These are phyloP conservation scores for Heimioporus sp. DNA, from an alignment of 768 basidiomycete species.

Conservation along the genomic window DNA sequence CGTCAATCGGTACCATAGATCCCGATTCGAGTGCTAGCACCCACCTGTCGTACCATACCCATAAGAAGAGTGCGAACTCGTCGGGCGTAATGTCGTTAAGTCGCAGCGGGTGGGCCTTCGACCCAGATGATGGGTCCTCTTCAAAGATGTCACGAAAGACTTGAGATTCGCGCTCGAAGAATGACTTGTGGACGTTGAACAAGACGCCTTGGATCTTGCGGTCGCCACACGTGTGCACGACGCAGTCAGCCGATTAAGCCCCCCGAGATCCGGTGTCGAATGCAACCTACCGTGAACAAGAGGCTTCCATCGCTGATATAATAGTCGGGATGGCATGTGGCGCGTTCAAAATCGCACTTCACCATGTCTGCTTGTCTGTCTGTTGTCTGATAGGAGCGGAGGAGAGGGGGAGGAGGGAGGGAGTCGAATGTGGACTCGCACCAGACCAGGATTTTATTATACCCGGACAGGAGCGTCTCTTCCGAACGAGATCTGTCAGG, in stretches of 20 bases:
- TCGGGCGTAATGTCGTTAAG: constrained; percentile 39
- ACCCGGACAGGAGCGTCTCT: constrained; percentile 10
- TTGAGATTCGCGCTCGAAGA: constrained; percentile 56
- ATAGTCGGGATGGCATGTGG: constrained; percentile 1
- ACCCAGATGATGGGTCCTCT: constrained; percentile 28
- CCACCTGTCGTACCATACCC: constrained; percentile 61
- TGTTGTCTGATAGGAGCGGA: background rate
- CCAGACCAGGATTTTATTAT: constrained; percentile 17
- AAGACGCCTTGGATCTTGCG: constrained; percentile 47
- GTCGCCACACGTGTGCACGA: background rate
- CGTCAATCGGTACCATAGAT: background rate
- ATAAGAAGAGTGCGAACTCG: constrained; percentile 52
- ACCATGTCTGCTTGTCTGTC: constrained; percentile 8
- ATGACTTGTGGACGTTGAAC: constrained; percentile 55
- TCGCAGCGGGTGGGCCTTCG: constrained; percentile 41
- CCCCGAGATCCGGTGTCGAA: background rate
- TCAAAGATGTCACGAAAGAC: constrained; percentile 39
- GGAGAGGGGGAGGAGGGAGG: background rate
- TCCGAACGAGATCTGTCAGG: constrained; percentile 18
- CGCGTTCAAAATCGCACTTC: constrained; percentile 7
- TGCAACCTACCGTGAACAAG: constrained; percentile 15
- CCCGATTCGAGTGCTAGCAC: background rate
- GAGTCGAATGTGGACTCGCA: background rate
- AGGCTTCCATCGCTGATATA: constrained; percentile 15
- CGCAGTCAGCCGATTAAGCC: constrained; percentile 3